A percentile compares a stretch with the other conserved stretches of the same genome.
phyloP scores from a whole-genome alignment of 2,329 filamentous ascomycete genomes.

The Neofusicoccum cordaticola region DNA sequence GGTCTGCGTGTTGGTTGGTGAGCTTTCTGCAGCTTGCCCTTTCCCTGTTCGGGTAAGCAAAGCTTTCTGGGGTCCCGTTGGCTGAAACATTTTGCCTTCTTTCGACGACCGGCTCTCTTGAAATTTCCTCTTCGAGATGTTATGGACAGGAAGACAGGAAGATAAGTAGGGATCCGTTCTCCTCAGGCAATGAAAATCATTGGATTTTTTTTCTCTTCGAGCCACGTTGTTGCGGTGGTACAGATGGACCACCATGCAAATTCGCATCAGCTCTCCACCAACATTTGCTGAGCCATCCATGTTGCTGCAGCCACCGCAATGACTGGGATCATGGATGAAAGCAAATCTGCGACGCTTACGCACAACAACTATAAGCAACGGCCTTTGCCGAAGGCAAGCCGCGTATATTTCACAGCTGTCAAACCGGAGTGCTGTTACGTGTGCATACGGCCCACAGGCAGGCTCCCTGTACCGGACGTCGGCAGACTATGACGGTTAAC shows the following conservation, averaged over 20 bases:
- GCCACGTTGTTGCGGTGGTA: background rate
- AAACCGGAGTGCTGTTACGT: background rate
- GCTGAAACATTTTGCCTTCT: background rate
- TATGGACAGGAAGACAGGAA: background rate
- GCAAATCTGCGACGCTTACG: background rate
- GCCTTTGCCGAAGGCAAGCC: slow-evolving; percentile 1
- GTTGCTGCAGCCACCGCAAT: background rate
- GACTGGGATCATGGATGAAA: slow-evolving; percentile 4
- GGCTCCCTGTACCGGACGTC: background rate
- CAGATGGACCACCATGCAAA: background rate
- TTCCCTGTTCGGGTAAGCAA: background rate
- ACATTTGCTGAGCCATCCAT: background rate
- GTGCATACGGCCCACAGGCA: background rate
- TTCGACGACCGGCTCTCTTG: background rate
- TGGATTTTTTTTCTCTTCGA: background rate
- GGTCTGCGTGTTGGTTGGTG: background rate
- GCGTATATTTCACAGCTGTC: background rate
- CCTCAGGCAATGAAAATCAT: too few relatives aligned
- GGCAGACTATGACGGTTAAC: background rate
- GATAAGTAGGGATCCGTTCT: too few relatives aligned
- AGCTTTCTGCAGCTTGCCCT: background rate
- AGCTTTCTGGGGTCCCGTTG: background rate
- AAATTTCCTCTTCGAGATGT: background rate
- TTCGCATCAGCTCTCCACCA: background rate
- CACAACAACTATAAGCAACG: background rate